Evolutionary conservation across 306 rosid species (phyloP).

Genomic region (Myrica gale): DNA sequence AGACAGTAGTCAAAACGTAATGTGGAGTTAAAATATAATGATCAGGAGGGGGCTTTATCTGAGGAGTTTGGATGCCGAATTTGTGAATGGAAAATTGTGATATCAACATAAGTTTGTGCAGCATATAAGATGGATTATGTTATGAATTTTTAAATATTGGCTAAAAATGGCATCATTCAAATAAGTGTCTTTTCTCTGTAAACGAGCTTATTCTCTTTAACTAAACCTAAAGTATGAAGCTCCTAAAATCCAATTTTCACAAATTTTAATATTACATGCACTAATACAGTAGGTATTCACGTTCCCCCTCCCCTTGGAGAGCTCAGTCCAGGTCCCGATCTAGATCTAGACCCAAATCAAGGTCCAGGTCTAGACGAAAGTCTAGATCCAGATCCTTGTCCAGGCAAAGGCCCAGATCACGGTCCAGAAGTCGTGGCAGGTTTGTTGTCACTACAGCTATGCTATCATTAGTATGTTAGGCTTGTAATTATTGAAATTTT

Average conservation of each 20-base stretch:
- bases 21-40: background rate
- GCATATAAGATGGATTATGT: background rate
- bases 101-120: background rate
- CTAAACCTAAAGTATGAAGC: slow-evolving; percentile 8
- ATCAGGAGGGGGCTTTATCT: background rate
- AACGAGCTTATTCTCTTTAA: background rate
- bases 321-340: slow-evolving; percentile 63
- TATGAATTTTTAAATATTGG: background rate
- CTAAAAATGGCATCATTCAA: background rate
- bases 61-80: background rate
- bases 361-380: slow-evolving; percentile 62
- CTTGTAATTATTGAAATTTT: background rate
- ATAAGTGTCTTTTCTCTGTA: background rate
- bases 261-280: background rate
- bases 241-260: background rate
- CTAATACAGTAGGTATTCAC: slow-evolving; percentile 54
- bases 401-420: slow-evolving; percentile 64
- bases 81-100: background rate
- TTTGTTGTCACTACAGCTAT: slow-evolving; percentile 34
- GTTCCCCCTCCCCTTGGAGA: slow-evolving; percentile 78
- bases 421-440: slow-evolving; percentile 89
- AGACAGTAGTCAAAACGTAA: background rate
- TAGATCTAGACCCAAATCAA: slow-evolving; percentile 54
- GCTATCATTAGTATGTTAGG: background rate
- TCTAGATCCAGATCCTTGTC: slow-evolving; percentile 54